These are phyloP conservation scores for Lecanosticta acicola DNA, from an alignment of 2,329 filamentous ascomycete species.

Conservation along the genomic window DNA sequence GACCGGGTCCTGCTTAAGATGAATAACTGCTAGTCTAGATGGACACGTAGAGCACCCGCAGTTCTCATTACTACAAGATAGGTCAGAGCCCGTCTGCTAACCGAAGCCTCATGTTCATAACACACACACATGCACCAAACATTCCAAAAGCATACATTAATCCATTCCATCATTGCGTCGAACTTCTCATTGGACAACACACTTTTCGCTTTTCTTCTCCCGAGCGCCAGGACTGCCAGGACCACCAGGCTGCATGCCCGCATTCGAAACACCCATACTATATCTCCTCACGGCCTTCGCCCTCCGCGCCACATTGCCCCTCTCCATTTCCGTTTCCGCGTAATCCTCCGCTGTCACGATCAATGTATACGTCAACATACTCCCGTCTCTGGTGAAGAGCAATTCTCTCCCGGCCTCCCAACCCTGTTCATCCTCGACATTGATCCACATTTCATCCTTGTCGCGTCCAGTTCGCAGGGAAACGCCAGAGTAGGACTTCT, in stretches of 20 bases:
- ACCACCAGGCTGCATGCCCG: no score
- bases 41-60: no score
- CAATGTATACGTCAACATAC: neutral
- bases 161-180: no score
- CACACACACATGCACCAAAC: no score
- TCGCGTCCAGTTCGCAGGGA: neutral
- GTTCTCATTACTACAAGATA: no score
- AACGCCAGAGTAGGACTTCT: neutral
- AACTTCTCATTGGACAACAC: neutral
- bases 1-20: no score
- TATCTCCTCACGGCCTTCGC: neutral
- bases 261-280: neutral
- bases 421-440: neutral
- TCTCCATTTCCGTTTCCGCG: neutral
- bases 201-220: neutral
- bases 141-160: no score
- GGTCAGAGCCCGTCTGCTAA: no score
- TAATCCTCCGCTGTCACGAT: neutral
- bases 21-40: no score
- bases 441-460: neutral
- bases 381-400: neutral
- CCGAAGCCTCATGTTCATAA: no score
- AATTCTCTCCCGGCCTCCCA: neutral
- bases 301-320: neutral
- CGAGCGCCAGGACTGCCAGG: no score